A percentile compares a stretch with the other conserved stretches of the same genome.
These are phyloP conservation scores for Globisporangium irregulare DNA, from an alignment of 352 stramenopile genomes.

Conservation along the genomic window DNA sequence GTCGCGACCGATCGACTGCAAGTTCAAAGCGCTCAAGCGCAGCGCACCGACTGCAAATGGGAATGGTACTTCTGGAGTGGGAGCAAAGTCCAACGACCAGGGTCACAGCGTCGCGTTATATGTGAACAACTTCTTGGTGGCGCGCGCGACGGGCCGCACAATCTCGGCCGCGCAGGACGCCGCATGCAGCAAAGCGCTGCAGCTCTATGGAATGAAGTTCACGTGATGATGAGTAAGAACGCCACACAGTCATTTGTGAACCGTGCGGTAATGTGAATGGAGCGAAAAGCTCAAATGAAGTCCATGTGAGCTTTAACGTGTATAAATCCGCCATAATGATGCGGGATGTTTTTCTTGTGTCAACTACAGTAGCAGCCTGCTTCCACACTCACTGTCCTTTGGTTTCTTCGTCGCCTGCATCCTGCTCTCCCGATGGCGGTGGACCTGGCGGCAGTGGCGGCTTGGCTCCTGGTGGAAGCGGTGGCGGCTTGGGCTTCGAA, in stretches of 20 bases:
- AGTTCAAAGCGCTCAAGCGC: conserved; percentile 47
- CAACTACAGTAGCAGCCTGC: not conserved
- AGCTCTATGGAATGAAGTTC: conserved; percentile 60
- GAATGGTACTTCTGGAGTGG: not conserved
- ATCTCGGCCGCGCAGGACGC: conserved; percentile 69
- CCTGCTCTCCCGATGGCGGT: conserved; percentile 26
- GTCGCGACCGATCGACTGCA: conserved; percentile 32
- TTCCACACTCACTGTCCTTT: conserved; percentile 17
- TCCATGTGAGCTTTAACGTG: not conserved
- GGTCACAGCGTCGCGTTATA: conserved; percentile 62
- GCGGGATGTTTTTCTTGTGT: not conserved
- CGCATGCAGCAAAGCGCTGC: conserved; percentile 59
- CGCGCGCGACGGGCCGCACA: conserved; percentile 58
- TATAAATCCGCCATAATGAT: not conserved
- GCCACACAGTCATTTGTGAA: not conserved
- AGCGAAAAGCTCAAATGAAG: not conserved
- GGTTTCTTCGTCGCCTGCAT: conserved; percentile 30
- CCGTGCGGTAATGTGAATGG: not conserved
- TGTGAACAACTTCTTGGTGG: conserved; percentile 61
- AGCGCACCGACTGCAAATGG: conserved; percentile 4
- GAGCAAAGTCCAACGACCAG: conserved; percentile 13
- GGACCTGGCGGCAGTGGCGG: conserved; percentile 60
- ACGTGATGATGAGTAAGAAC: conserved; percentile 24
- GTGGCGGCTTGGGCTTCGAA: conserved; percentile 55
- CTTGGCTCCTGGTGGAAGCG: conserved; percentile 50